Base-by-base conservation (phyloP, 768 basidiomycete species). In the Hygrophorus russula region DNA sequence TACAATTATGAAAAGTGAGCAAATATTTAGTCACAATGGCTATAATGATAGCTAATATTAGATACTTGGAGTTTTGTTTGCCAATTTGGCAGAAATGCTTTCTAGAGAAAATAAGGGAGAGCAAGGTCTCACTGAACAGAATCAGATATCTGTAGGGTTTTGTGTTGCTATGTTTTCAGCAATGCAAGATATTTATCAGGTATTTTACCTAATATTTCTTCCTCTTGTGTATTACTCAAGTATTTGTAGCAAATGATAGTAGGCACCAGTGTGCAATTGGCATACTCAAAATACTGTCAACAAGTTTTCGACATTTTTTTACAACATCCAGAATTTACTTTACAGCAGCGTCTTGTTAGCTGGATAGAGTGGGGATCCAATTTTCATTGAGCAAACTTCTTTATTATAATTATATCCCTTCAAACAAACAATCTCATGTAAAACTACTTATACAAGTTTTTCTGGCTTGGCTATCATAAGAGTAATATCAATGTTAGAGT, bases 181-280 rank as follows among this genome's bases (percentile, higher is more conserved):
- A 1, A 75, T 82, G 73, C 60, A 71, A 15, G 63, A 65, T 24
- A 67, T 67, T 31, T 60, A 63, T 46, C 54, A 60, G 55, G 79
- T 76, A 50, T 34, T 58, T 55, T 12, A 17, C 34, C 27, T 1
- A 17, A 32, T 17, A 29, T 17, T 27, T 39, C n/a, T n/a, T 39
- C 30, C 42, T 32, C 11, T 40, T 44, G 44, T 44, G 17, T 47
- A 47, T 37, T 48, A 10, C 44, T 42, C 15, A 63, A 53, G 44
- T 54, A 10, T 49, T 51, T 38, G 24, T 9, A 34, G 28, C 13
- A 12, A 48, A 41, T 30, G 47, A 20, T 15, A 29, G 24, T 24
- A 24, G 24, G 24, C 24, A 24, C 24, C 24, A 24, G 48, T 18
- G 47, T 51, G 14, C 50, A 50, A 30, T 27, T 37, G 36, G 32